Base-by-base conservation (phyloP, 192 early-diverging fungal species). In the Linnemannia exigua region DNA sequence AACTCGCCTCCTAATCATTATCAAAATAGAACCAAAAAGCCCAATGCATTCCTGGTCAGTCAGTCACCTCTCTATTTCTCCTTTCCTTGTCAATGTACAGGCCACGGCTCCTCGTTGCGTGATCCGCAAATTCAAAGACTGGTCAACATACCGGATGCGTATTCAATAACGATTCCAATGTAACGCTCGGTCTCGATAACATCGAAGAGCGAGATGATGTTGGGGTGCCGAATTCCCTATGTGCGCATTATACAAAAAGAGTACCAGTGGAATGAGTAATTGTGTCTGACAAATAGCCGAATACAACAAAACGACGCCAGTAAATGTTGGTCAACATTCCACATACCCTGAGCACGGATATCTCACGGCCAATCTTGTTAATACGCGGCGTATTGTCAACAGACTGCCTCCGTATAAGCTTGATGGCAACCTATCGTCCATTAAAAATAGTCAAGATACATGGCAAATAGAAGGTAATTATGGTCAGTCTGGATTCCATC, bases 111-210 rank as follows among this genome's bases (percentile, higher is more conserved):
- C 58, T 63, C 1, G 58, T 25, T 41, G 38, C 19, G 3, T 38
- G 37, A 2, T 68, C n/a, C 5, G n/a, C 44, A 90, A 94, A 97
- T 46, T 48, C 38, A 31, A 78, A 17, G 35, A 38, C n/a, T 31
- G n/a, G 9, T 11, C 28, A 69, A 90, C 46, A 74, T 90, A 91
- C 95, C 95, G 72, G 97, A 97, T 22, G 97, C 98, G 83, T 96
- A 98, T 90, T 99, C 97, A 87, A 99, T 94, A 20, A 99, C 95
- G 78, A 99, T 98, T 48, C 98, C 98, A 84, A 99, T 98, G 84
- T 99, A 98, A 63, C 94, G 90, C 73, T 96, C 96, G 3, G 97
- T 98, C 85, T 99, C 98, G 80, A 99, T 96, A 11, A 99, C 97
- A 80, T 99, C 98, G 82, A 94, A 93, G 51, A 99, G 85, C 81